Evolutionary conservation across 2,329 filamentous ascomycete genomes (phyloP), one percentile per base, ranked within the genome.

Genomic region (Septoria linicola): DNA sequence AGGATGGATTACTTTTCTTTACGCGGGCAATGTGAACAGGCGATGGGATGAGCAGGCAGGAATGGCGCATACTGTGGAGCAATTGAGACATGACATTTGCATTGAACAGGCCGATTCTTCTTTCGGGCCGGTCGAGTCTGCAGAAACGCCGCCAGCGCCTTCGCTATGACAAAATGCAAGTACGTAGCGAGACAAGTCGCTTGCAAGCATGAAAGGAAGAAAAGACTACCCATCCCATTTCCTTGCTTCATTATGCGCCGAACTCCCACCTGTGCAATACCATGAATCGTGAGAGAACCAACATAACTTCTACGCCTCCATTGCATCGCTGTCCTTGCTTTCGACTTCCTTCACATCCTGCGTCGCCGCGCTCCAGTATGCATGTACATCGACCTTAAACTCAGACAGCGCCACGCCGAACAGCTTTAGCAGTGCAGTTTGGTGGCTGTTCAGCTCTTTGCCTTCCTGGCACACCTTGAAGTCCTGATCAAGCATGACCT

Each of bases 391-490:
- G 52, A 99, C 84, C 70, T 80, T 85, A 76, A 99, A 99, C 75
- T 97, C 90, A 52, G 89, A 88, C 73, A 93, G 82, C 57, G 88
- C 89, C 51, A 96, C 82, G 46, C 89, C 87, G 73, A 99, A 97
- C 65, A 96, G 79, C 81, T 97, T 97, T 72, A 99, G 72, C 67
- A 99, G 75, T 59, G 90, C 86, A 51, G 93, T 96, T 79, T 99
- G 93, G 63, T 92, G 81, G 61, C 88, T 91, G 72, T 96, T 91
- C 61, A 99, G 74, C 37, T 83, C 79, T 67, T 96, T 83, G 8
- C 92, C 93, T 71, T 90, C 85, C 65, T 83, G 84, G 75, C 92
- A 97, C 42, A 99, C 83, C 8, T 79, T 79, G 68, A 91, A 95
- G 19, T 76, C 76, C 42, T 78, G 78, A 62, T 87, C 84, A 43